phyloP scores from a whole-genome alignment of 2,329 filamentous ascomycete genomes.

The Aureobasidium zeae region DNA sequence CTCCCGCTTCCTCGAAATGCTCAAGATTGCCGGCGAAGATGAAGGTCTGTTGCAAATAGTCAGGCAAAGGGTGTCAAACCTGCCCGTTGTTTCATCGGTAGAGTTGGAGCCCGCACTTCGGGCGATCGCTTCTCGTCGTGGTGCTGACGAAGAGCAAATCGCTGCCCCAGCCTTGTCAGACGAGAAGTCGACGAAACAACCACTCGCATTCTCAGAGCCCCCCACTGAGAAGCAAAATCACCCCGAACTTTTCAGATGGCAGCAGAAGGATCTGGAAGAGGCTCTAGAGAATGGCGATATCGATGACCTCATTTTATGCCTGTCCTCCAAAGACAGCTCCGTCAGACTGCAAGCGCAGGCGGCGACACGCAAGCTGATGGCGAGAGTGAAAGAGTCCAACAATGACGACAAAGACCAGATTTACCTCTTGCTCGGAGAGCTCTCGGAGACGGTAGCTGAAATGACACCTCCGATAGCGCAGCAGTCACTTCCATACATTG shows the following conservation, averaged over 20 bases:
- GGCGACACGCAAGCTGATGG: constrained; percentile 55
- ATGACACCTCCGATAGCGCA: constrained; percentile 36
- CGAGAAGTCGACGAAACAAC: constrained; percentile 2
- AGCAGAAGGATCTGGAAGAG: constrained; percentile 66
- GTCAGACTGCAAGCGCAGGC: constrained; percentile 70
- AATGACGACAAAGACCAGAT: constrained; percentile 69
- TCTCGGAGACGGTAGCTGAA: constrained; percentile 61
- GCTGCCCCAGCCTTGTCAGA: not conserved
- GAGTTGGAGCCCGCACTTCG: constrained; percentile 1
- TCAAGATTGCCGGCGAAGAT: constrained; percentile 17
- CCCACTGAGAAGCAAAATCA: constrained; percentile 37
- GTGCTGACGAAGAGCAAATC: not conserved
- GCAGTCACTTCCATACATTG: constrained; percentile 54
- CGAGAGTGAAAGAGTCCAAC: constrained; percentile 50
- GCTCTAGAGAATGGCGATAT: constrained; percentile 70
- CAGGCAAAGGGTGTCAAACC: not conserved
- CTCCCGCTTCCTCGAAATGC: constrained; percentile 19
- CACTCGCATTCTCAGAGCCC: constrained; percentile 27
- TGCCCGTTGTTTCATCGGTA: constrained; percentile 2
- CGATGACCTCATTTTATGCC: constrained; percentile 59
- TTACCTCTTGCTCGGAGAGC: constrained; percentile 69
- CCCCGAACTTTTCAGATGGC: constrained; percentile 52
- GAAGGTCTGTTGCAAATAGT: not conserved
- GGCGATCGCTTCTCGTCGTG: constrained; percentile 1
- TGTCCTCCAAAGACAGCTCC: constrained; percentile 64